Conservation (phyloP, 352 stramenopile species). For the Phytopythium oedochilum region DNA sequence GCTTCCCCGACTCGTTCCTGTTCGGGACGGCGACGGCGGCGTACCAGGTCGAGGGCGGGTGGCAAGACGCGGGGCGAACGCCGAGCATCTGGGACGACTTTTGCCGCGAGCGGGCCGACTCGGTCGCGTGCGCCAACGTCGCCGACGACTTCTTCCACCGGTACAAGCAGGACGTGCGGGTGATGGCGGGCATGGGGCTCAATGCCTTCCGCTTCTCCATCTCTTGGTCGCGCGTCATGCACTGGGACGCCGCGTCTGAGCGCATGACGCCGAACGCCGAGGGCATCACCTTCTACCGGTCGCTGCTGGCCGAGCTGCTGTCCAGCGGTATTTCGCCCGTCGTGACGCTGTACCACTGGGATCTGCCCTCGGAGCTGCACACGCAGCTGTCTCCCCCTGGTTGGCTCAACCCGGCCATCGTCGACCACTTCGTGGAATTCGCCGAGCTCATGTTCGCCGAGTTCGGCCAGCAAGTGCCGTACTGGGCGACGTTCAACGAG, state of each 20-base stretch:
- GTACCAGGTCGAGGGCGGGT: constrained; percentile 91
- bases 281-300: constrained; percentile 90
- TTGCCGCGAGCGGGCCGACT: constrained; percentile 44
- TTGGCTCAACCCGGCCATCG: constrained; percentile 41
- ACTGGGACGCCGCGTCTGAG: constrained; percentile 44
- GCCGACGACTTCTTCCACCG: constrained; percentile 92
- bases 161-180: constrained; percentile 86
- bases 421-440: constrained; percentile 80
- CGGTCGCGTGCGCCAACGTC: constrained; percentile 75
- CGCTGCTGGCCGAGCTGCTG: constrained; percentile 81
- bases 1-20: constrained; percentile 59
- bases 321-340: constrained; percentile 77
- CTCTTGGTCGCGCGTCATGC: constrained; percentile 88
- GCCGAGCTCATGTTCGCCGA: constrained; percentile 81
- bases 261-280: constrained; percentile 64
- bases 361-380: constrained; percentile 87
- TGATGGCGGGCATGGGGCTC: constrained; percentile 90
- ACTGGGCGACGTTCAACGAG: constrained; percentile 96
- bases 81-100: constrained; percentile 92
- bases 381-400: constrained; percentile 45
- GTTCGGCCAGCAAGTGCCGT: constrained; percentile 89
- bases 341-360: constrained; percentile 94
- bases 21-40: constrained; percentile 81
- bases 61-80: constrained; percentile 63
- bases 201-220: constrained; percentile 92